Base-by-base conservation (phyloP, 352 stramenopile genomes). In the Globisporangium takayamanum region DNA sequence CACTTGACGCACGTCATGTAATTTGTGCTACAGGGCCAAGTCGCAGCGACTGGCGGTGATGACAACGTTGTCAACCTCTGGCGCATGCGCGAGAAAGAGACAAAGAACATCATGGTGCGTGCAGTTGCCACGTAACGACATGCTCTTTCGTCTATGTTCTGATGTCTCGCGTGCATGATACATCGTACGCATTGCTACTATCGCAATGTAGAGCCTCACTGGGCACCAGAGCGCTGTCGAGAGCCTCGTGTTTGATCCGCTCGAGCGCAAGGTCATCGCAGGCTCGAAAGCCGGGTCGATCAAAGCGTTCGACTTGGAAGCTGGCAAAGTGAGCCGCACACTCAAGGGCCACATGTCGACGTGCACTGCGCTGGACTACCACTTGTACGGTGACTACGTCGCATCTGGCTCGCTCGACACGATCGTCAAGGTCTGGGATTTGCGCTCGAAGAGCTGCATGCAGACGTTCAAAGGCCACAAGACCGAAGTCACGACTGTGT, bases 291-390 rank as follows among this genome's bases (percentile, higher is more conserved):
- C 82, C 8, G 84, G 84, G n/a, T 87, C 82, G 18, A 92, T 94
- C 62, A 92, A 94, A 61, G 73, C 81, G 39, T 94, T 92, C 55
- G 85, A 94, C 53, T 62, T 93, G 37, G 83, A 93, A 54, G 73
- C 79, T 14, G 85, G 67, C 56, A 92, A 93, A 67, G 78, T 91
- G 25, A 90, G 57, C 48, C 79, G 80, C 30, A 89, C 83, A 37
- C 71, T 94, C 37, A 90, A 93, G 49, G 85, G 83, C 26, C 83
- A 95, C 69, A 92, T 91, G 80, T 87, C 83, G 8, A 88, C 82
- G 22, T 91, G 81, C 50, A 91, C 73, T 25, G 74, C 80, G 3
- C 66, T 95, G 28, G 85, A 95, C 55, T 92, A 90, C 56, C 85
- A 95, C 63, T 63, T 93, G 15, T 94, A 92, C 50, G 85, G 85